Conservation (phyloP, 805 yeast genomes). For the Starmerella khaoyaiensis region DNA sequence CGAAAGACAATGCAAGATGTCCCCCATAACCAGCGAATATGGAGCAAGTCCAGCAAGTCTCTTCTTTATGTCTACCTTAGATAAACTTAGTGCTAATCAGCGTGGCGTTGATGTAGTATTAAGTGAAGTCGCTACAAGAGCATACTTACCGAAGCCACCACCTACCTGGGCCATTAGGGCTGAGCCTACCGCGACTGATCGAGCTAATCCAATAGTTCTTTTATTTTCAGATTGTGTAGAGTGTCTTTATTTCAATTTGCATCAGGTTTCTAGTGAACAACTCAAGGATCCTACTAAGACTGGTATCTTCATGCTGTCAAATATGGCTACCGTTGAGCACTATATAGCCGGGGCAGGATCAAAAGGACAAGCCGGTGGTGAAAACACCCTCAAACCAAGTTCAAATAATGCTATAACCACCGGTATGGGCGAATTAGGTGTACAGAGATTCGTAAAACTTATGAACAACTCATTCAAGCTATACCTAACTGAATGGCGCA, state of each 20-base stretch:
- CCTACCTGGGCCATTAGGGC: conserved; percentile 42
- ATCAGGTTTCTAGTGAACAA: conserved; percentile 38
- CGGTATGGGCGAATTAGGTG: conserved; percentile 15
- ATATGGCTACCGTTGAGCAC: conserved; percentile 19
- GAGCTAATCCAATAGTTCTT: conserved; percentile 32
- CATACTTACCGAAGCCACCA: conserved; percentile 52
- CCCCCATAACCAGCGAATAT: conserved; percentile 47
- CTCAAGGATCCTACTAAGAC: conserved; percentile 23
- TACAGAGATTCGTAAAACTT: conserved; percentile 43
- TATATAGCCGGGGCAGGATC: conserved; percentile 14
- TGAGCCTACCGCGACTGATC: conserved; percentile 32
- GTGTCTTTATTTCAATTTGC: conserved; percentile 51
- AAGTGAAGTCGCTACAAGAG: conserved; percentile 41
- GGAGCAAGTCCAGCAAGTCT: conserved; percentile 61
- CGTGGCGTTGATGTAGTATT: conserved; percentile 42
- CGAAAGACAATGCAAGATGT: conserved; percentile 37
- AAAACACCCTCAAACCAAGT: conserved; percentile 4
- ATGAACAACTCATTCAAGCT: conserved; percentile 38
- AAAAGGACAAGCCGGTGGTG: too few species aligned
- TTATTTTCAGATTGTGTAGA: conserved; percentile 71
- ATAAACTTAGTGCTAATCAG: conserved; percentile 50
- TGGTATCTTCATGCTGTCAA: conserved; percentile 34
- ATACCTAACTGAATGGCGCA: conserved; percentile 63
- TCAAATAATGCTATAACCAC: conserved; percentile 34
- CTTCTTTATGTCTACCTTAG: conserved; percentile 55